Percentiles rank a stretch among this genome's conserved stretches.
Evolutionary conservation across 225 moss, liverwort and hornwort species (phyloP).

Genomic region (Marchantia paleacea): DNA sequence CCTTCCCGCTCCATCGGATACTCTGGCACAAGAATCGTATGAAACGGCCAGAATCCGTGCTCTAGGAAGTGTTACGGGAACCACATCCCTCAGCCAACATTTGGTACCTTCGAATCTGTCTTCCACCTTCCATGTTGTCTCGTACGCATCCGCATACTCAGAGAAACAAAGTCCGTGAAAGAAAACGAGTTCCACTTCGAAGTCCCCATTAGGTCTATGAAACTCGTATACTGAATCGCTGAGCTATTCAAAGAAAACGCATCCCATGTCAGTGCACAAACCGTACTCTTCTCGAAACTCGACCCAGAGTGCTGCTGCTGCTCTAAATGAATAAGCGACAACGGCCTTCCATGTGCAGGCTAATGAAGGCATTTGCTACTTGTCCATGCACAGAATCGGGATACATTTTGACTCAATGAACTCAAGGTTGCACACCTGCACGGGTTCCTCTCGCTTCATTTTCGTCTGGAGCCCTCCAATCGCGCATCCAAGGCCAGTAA

Average conservation of each 20-base stretch:
- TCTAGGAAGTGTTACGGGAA: background rate
- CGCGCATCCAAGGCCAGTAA: no score
- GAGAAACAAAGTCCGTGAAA: constrained; percentile 1
- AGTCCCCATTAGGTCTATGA: background rate
- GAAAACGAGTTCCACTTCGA: background rate
- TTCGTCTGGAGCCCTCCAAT: no score
- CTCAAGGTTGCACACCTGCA: no score
- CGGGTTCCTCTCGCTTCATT: no score
- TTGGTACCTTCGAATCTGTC: background rate
- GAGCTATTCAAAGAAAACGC: background rate
- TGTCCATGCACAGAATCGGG: no score
- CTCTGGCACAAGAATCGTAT: constrained; percentile 16
- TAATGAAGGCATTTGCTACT: no score
- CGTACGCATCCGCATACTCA: background rate
- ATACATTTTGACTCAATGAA: no score
- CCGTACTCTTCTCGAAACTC: no score
- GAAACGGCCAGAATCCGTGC: constrained; percentile 18
- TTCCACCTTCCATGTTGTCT: background rate
- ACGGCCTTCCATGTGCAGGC: no score
- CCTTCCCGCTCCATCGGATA: background rate
- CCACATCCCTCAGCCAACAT: constrained; percentile 3
- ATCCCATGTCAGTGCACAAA: no score
- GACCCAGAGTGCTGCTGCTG: no score
- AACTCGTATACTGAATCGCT: constrained; percentile 10
- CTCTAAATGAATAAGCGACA: no score